Conservation (phyloP, 805 yeast genomes). For the Kurtzmaniella fragi region DNA sequence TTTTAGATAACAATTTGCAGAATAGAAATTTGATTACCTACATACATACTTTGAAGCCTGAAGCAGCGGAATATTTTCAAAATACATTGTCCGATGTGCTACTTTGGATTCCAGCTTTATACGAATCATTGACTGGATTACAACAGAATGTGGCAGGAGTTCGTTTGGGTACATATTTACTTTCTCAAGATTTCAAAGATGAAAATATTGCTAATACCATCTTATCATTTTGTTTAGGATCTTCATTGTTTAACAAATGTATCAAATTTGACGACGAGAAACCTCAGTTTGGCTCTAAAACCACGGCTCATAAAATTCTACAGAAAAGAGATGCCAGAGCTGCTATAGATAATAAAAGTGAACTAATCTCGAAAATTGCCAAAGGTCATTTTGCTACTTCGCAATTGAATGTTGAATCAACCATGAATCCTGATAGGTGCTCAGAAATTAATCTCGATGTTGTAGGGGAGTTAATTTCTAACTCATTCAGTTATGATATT, state of each 20-base stretch:
- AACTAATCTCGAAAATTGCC: conserved; percentile 20
- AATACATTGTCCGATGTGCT: conserved; percentile 37
- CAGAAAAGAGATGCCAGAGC: conserved; percentile 45
- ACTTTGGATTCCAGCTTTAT: conserved; percentile 52
- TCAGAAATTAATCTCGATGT: conserved; percentile 9
- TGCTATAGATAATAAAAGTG: conserved; percentile 41
- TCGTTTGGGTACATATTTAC: conserved; percentile 30
- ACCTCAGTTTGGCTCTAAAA: conserved; percentile 13
- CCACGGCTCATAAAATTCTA: conserved; percentile 31
- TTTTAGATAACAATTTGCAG: conserved; percentile 56
- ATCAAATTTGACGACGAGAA: conserved; percentile 12
- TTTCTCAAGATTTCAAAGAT: too few relatives aligned
- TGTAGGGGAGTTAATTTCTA: conserved; percentile 34
- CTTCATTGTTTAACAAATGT: conserved; percentile 11
- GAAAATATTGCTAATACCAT: not conserved
- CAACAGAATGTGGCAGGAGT: conserved; percentile 51
- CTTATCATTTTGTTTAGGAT: conserved; percentile 1
- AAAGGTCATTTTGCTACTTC: conserved; percentile 1
- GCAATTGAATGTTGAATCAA: conserved; percentile 6
- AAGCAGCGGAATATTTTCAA: conserved; percentile 7
- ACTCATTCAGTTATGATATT: conserved; percentile 44
- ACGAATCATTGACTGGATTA: conserved; percentile 39
- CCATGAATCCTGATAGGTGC: conserved; percentile 18
- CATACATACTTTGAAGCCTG: not conserved
- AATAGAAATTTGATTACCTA: conserved; percentile 44